Evolutionary conservation across 495 filamentous ascomycete species (phyloP), one percentile per base, ranked within the genome.

Genomic region (Penicillium atrosanguineum): DNA sequence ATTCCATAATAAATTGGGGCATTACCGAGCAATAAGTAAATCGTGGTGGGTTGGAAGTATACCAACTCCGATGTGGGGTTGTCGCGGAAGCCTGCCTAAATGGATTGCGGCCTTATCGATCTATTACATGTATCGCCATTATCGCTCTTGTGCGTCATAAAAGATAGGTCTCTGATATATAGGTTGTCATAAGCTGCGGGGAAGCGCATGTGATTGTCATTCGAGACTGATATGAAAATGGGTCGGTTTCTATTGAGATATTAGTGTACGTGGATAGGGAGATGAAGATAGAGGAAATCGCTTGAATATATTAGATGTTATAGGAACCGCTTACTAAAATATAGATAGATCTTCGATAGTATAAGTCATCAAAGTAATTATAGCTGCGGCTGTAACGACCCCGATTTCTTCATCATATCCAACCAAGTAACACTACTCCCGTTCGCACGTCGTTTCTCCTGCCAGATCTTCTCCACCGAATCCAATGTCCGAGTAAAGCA

Each of bases 401-500:
- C 38, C 12, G 52, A 18, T 14, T 25, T 53, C 45, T 50, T 62
- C 59, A 62, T 59, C 6, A 62, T 23, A 31, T 62, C 59, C 40
- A 62, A 42, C 59, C 59, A 62, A 28, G 59, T 62, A 5, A 59
- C 7, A 48, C 59, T 62, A 40, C 25, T 47, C 3, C 59, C 55
- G 21, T 44, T 37, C 5, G 18, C 26, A 26, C 46, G 18, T 3
- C 36, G 45, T 28, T 59, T 62, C 43, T 62, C 59, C 15, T 53
- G 38, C 59, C 59, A 62, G 11, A 62, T 55, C n/a, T 46, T 49
- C 23, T 54, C 43, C 15, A 62, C 50, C 11, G 53, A 55, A 4
- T 21, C 37, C 25, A 59, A 48, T 1, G 52, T 62, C 18, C 52
- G 48, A 8, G 31, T 42, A 44, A 62, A 62, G 16, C 51, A 57